A percentile compares a stretch with the other conserved stretches of the same genome.
phyloP scores from a whole-genome alignment of 2,329 filamentous ascomycete species.

The Onygenales sp. region DNA sequence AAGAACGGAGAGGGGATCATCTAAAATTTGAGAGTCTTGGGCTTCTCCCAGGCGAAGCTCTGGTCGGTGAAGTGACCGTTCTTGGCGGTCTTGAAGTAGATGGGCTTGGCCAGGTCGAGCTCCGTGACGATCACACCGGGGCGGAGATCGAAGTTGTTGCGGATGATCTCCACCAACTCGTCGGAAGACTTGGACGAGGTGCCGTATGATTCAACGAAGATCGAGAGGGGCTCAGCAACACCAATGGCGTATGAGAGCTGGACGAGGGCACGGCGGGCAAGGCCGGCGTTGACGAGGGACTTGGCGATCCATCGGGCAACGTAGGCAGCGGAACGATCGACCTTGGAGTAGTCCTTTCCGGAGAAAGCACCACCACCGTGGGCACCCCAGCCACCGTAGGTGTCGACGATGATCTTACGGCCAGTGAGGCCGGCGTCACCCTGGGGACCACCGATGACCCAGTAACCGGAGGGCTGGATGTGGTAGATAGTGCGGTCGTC shows the following conservation, averaged over 20 bases:
- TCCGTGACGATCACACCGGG: slow-evolving; percentile 98
- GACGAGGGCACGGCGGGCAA: slow-evolving; percentile 86
- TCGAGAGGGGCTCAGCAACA: slow-evolving; percentile 93
- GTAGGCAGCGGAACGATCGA: slow-evolving; percentile 96
- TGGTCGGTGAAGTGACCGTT: slow-evolving; percentile 99
- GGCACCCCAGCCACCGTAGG: slow-evolving; percentile 98
- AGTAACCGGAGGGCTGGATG: slow-evolving; percentile 96
- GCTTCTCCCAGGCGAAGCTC: slow-evolving; percentile 96
- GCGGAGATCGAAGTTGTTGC: slow-evolving; percentile 92
- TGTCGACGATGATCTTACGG: slow-evolving; percentile 99
- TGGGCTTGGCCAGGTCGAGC: slow-evolving; percentile 87
- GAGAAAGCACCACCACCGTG: slow-evolving; percentile 99
- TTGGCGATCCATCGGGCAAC: slow-evolving; percentile 98
- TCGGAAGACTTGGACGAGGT: slow-evolving; percentile 83
- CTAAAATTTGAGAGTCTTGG: slow-evolving; percentile 90
- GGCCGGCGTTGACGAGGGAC: slow-evolving; percentile 80
- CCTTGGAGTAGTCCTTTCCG: slow-evolving; percentile 99
- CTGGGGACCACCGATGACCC: slow-evolving; percentile 98
- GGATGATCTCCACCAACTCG: slow-evolving; percentile 91
- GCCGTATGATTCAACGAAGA: slow-evolving; percentile 97
- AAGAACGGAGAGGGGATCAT: slow-evolving; percentile 16
- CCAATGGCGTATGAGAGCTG: slow-evolving; percentile 99
- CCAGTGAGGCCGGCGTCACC: slow-evolving; percentile 97
- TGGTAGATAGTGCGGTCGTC: slow-evolving; percentile 94
- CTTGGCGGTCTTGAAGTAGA: slow-evolving; percentile 98